A percentile compares a stretch with the other conserved stretches of the same genome.
Evolutionary conservation across 192 early-diverging fungal genomes (phyloP).

Genomic region (Rhizoclosmatium globosum): DNA sequence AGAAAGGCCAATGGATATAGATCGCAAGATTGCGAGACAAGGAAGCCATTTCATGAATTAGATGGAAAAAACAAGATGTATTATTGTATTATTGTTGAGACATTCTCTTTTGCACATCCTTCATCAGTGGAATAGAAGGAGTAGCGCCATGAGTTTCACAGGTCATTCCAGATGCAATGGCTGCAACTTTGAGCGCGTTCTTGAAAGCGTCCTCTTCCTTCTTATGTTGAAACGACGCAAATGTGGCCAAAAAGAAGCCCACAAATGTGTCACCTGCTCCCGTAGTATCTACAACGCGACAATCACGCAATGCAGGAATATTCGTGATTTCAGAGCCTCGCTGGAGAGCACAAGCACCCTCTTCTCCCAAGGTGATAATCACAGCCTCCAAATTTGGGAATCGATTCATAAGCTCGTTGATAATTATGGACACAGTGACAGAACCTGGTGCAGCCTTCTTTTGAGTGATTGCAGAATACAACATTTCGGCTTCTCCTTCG

Average conservation of each 20-base stretch:
- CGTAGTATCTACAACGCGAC: constrained; percentile 26
- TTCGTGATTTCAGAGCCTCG: constrained; percentile 12
- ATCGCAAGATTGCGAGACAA: constrained; percentile 36
- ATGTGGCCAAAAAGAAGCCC: constrained; percentile 73
- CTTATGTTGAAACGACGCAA: constrained; percentile 50
- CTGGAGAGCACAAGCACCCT: constrained; percentile 66
- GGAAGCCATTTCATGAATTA: too few relatives aligned
- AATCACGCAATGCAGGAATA: constrained; percentile 16
- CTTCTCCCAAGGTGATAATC: constrained; percentile 72
- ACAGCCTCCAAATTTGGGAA: constrained; percentile 70
- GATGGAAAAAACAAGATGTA: neutral
- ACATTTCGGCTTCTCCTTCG: constrained; percentile 71
- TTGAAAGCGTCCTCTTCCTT: constrained; percentile 44
- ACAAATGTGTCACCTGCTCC: constrained; percentile 63
- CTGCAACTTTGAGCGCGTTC: constrained; percentile 66
- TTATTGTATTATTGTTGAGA: neutral
- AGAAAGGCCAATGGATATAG: constrained; percentile 70
- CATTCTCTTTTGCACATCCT: constrained; percentile 37
- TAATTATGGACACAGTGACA: constrained; percentile 38
- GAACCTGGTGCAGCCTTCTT: neutral
- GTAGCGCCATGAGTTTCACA: constrained; percentile 74
- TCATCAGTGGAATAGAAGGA: constrained; percentile 66
- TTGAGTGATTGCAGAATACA: constrained; percentile 54
- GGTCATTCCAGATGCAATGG: constrained; percentile 70
- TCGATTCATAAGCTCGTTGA: too few relatives aligned